phyloP scores from a whole-genome alignment of 2,329 filamentous ascomycete species.

The Stachybotrys echinatus region DNA sequence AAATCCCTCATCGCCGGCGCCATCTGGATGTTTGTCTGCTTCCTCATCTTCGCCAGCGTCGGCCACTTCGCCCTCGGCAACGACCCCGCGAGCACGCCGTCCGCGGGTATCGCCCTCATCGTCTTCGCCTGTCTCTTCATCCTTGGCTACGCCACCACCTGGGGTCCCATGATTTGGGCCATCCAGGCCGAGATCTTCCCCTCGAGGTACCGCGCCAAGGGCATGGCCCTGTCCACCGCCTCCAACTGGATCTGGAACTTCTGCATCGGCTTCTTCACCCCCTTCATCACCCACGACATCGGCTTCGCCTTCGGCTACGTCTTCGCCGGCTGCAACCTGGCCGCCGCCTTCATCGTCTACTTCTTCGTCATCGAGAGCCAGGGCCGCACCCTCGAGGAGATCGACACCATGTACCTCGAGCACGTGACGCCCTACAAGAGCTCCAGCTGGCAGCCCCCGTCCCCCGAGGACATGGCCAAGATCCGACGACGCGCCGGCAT shows the following conservation, averaged over 20 bases:
- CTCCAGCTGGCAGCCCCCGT: constrained; percentile 43
- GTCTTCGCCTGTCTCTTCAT: constrained; percentile 61
- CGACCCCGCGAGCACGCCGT: constrained; percentile 25
- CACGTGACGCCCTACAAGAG: constrained; percentile 60
- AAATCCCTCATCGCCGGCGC: constrained; percentile 58
- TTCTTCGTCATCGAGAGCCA: constrained; percentile 74
- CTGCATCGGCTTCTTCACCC: constrained; percentile 70
- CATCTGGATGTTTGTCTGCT: constrained; percentile 55
- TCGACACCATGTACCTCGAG: constrained; percentile 72
- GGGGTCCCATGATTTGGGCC: constrained; percentile 62
- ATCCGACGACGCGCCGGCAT: constrained; percentile 36
- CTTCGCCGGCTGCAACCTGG: constrained; percentile 66
- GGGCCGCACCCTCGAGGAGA: constrained; percentile 70
- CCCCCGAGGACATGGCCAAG: constrained; percentile 35
- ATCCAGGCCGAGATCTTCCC: constrained; percentile 62
- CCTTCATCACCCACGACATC: constrained; percentile 69
- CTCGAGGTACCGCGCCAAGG: constrained; percentile 53
- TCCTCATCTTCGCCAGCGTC: constrained; percentile 51
- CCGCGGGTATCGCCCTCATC: constrained; percentile 55
- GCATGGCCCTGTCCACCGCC: constrained; percentile 55
- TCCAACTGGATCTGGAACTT: constrained; percentile 72
- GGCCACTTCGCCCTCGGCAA: constrained; percentile 42
- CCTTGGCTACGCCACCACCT: constrained; percentile 60
- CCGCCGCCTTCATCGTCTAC: constrained; percentile 62
- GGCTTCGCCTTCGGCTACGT: constrained; percentile 72